Conservation (phyloP, 495 filamentous ascomycete species). For the Neurospora sp. region DNA sequence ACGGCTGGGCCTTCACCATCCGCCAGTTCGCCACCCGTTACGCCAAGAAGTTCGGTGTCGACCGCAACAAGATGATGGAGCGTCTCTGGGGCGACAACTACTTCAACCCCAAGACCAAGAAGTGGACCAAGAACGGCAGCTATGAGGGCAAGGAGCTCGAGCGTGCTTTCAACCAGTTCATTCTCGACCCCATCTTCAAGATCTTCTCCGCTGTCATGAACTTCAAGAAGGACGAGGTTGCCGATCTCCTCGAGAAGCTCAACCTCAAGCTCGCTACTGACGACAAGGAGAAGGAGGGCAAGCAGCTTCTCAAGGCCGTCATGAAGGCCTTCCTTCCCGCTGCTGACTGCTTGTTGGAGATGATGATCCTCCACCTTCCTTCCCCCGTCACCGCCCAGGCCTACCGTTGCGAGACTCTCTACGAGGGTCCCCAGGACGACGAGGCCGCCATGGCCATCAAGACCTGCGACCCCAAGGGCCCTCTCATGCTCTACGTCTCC, state of each 20-base stretch:
- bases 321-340: constrained; percentile 98
- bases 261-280: constrained; percentile 78
- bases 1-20: constrained; percentile 99
- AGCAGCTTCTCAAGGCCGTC: constrained; percentile 90
- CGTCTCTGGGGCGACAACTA: constrained; percentile 99
- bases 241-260: constrained; percentile 76
- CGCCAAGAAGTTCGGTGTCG: constrained; percentile 99
- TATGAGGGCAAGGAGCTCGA: constrained; percentile 81
- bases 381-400: constrained; percentile 93
- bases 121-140: constrained; percentile 83
- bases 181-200: constrained; percentile 98
- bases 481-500: constrained; percentile 99
- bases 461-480: constrained; percentile 93
- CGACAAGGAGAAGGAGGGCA: constrained; percentile 92
- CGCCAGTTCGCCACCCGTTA: constrained; percentile 95
- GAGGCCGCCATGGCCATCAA: constrained; percentile 89
- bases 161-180: constrained; percentile 98
- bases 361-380: constrained; percentile 99
- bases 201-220: constrained; percentile 94
- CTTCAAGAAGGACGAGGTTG: constrained; percentile 93
- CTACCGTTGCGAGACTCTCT: constrained; percentile 97
- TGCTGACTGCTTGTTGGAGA: constrained; percentile 96
- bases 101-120: constrained; percentile 99
- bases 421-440: constrained; percentile 94
- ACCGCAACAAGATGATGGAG: constrained; percentile 99